Conservation (phyloP, 148 eudicot genomes). For the Selenicereus undatus region DNA sequence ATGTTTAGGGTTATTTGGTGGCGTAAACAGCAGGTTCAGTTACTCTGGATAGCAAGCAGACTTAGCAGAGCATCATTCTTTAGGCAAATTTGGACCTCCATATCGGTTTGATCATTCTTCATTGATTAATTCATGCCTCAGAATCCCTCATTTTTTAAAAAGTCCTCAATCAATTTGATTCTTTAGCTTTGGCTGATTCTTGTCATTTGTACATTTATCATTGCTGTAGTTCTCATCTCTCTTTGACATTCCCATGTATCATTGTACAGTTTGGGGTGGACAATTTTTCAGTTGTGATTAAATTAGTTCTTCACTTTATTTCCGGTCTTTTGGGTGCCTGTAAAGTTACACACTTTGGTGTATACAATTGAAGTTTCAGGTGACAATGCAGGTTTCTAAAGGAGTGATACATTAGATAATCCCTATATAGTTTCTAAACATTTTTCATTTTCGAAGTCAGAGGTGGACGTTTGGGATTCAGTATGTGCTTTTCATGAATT, state of each 20-base stretch:
- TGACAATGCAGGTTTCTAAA: neutral
- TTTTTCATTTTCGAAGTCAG: neutral
- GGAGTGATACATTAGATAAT: neutral
- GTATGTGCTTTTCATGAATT: too few relatives aligned
- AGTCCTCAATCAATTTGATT: constrained; percentile 41
- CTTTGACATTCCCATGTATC: constrained; percentile 20
- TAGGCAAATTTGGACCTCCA: constrained; percentile 16
- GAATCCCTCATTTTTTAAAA: constrained; percentile 29
- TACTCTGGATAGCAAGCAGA: constrained; percentile 27
- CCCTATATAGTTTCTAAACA: neutral
- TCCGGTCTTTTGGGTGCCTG: neutral
- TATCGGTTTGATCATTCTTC: constrained; percentile 32
- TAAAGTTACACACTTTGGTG: neutral
- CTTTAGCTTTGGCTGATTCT: constrained; percentile 30
- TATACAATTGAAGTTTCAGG: neutral
- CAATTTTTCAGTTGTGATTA: constrained; percentile 21
- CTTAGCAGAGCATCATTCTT: constrained; percentile 19
- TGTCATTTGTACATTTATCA: constrained; percentile 29
- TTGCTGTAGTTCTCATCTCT: constrained; percentile 13
- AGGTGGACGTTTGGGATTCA: too few relatives aligned
- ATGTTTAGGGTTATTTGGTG: constrained; percentile 38
- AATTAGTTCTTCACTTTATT: neutral
- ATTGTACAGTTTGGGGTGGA: constrained; percentile 31
- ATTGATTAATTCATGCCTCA: constrained; percentile 36
- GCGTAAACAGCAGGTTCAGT: constrained; percentile 1